Base-by-base conservation (phyloP, 2,329 filamentous ascomycete genomes). In the Neopestalotiopsis sp. region DNA sequence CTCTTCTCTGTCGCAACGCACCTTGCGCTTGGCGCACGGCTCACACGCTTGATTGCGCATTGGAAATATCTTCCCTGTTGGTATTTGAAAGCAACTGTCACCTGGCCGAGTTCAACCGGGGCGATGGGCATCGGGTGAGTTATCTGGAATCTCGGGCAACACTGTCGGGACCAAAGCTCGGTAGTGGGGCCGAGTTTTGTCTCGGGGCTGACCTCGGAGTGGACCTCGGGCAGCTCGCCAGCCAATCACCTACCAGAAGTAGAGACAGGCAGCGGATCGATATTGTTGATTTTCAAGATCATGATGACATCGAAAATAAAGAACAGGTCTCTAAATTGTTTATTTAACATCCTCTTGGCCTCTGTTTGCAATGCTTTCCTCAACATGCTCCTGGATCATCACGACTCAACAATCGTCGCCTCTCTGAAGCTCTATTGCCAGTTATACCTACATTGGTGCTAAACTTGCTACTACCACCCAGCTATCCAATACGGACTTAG, bases 11-110 rank as follows among this genome's bases (percentile, higher is more conserved):
- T 68, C 61, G 67, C 67, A 68, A 3, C 67, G 67, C 30, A 68
- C 67, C 32, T 68, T 68, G 67, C 67, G 67, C 34, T 49, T 68
- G 13, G 67, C 67, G 32, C 67, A 68, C 4, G 67, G 67, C 14
- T 52, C 40, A 45, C 67, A 68, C 13, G 34, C 42, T 67, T 67
- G 58, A 24, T 30, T 63, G 24, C 58, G 66, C 66, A 67, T 63
- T 17, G 2, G 12, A 20, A 24, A 14, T 5, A 13, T 4, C 3
- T 6, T 10, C 10, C 34, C 38, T 58, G 49, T 4, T 3, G n/a
- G 57, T 32, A 5, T 17, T 28, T 28, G 24, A 28, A 28, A 28
- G 24, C 24, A 24, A 4, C 1, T 13, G 7, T 40, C 32, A 30
- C n/a, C 4, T 4, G 17, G 20, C 9, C 28, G 65, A 62, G 38